These are phyloP conservation scores for Shiraia sp. DNA, from an alignment of 2,329 filamentous ascomycete genomes.

Conservation along the genomic window DNA sequence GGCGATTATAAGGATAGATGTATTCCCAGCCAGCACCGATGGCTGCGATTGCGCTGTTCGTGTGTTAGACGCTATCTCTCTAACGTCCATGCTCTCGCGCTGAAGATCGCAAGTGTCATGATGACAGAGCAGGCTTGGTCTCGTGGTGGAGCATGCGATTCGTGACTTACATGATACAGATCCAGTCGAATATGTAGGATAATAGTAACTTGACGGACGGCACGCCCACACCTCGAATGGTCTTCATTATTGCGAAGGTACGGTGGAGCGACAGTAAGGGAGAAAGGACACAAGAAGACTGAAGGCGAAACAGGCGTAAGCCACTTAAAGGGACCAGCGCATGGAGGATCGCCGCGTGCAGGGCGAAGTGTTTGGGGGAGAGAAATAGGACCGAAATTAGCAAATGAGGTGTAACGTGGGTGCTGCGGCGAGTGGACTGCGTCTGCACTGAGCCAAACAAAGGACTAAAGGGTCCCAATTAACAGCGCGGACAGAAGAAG, in stretches of 20 bases:
- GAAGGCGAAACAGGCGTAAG: constrained; percentile 2
- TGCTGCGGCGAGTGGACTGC: neutral
- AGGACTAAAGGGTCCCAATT: neutral
- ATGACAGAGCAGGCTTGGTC: neutral
- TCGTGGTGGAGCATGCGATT: constrained; percentile 1
- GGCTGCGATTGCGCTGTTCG: constrained; percentile 56
- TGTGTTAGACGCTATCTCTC: constrained; percentile 12
- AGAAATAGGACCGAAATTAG: neutral
- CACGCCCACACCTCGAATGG: constrained; percentile 27
- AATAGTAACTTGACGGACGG: constrained; percentile 59
- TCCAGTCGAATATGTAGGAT: constrained; percentile 76
- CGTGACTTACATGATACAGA: constrained; percentile 63
- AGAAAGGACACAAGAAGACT: constrained; percentile 8
- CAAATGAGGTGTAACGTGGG: neutral
- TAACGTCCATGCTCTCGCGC: neutral
- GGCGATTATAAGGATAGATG: constrained; percentile 67
- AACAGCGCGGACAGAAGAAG: neutral
- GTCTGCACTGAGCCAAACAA: neutral
- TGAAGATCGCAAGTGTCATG: neutral
- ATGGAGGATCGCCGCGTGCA: constrained; percentile 6
- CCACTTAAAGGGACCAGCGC: constrained; percentile 8
- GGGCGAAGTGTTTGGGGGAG: neutral
- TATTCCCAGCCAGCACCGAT: constrained; percentile 64
- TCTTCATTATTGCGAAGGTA: constrained; percentile 25
- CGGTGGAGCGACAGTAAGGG: constrained; percentile 5